Evolutionary conservation across 768 basidiomycete species (phyloP).

Genomic region (Mrakia blollopis): DNA sequence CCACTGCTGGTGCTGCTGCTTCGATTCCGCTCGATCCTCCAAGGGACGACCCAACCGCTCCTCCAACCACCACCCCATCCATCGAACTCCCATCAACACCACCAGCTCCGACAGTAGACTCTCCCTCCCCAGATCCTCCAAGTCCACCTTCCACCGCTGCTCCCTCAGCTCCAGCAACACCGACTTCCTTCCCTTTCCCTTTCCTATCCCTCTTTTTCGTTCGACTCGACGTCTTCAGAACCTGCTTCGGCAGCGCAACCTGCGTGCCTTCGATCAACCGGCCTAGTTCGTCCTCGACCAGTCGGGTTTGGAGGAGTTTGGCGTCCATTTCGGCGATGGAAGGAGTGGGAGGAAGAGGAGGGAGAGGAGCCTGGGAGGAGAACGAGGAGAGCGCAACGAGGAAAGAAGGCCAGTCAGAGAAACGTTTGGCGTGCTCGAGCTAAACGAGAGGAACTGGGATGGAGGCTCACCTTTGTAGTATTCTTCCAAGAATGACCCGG

Average conservation of each 20-base stretch:
- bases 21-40: neutral
- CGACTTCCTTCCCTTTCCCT: slow-evolving; percentile 5
- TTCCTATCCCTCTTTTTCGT: neutral
- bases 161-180: neutral
- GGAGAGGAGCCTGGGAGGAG: neutral
- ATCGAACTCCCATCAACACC: no score
- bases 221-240: neutral
- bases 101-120: neutral
- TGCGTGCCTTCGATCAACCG: slow-evolving; percentile 1
- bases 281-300: slow-evolving; percentile 6
- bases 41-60: neutral
- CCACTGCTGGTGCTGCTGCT: neutral
- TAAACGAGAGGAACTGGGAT: neutral
- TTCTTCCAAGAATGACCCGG: slow-evolving; percentile 7
- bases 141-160: neutral
- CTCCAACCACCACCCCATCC: neutral
- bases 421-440: no score
- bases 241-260: neutral
- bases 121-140: no score
- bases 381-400: neutral
- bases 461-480: neutral
- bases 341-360: neutral
- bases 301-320: slow-evolving; percentile 14
- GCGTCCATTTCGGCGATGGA: slow-evolving; percentile 16
- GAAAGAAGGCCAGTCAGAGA: neutral